Evolutionary conservation across 1,139 yeast species (phyloP), one percentile per base, ranked within the genome.

Genomic region (Candida sojae): DNA sequence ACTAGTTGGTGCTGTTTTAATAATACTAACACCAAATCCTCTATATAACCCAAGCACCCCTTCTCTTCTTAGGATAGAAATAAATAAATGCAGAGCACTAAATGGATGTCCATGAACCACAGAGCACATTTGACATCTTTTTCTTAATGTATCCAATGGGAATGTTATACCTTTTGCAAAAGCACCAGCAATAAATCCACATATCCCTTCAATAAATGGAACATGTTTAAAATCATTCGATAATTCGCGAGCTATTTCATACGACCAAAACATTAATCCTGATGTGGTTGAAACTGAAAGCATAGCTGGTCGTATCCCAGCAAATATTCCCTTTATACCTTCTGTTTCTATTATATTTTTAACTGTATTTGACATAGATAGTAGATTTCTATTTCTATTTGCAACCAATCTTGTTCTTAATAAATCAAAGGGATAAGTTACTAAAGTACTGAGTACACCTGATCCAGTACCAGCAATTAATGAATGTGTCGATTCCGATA

Each of bases 391-490:
- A 1, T 57, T 49, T 9, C 69, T 64, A 57, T 81, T 80, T 3
- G 88, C 87, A 0, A 91, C 96, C 48, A 91, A 75, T 46, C 96
- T 70, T 0, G 99, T 93, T 45, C 99, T 70, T 41, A 93, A 67
- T 30, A 91, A 74, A 64, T 93, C 99, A 59, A 90, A 83, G 0
- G 99, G 99, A 60, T 93, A 93, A 2, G 97, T 88, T 1, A 73
- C 62, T 0, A 80, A 48, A 0, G 96, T 89, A 43, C 96, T 88
- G 1, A 80, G 60, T 29, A 84, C 68, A 0, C 99, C 99, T 0
- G 97, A 84, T 1, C 83, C 66, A 0, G 88, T 79, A 0, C 99
- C 99, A 5, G 88, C 82, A 0, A 87, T 42, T 40, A 87, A 71
- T 39, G 83, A 76, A 53, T 79, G 86, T 0, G 70, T 55, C 1